phyloP scores from a whole-genome alignment of 805 yeast species.

The Saturnispora kantuleensis region DNA sequence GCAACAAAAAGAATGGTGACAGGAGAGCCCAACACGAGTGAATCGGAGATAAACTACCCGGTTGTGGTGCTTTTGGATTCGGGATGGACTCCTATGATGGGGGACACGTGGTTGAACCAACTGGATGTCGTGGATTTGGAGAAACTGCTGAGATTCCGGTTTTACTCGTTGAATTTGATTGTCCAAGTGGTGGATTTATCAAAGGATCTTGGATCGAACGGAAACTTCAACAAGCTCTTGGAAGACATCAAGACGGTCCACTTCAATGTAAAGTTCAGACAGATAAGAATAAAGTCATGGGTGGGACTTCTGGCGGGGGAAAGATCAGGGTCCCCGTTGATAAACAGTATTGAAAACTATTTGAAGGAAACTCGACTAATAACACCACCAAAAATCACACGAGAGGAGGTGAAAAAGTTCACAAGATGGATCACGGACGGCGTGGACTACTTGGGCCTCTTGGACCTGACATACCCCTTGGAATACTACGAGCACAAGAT shows the following conservation, averaged over 20 bases:
- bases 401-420: slow-evolving; percentile 8
- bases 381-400: not conserved
- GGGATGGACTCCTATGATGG: not conserved
- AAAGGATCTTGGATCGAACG: not conserved
- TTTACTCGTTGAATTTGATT: slow-evolving; percentile 21
- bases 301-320: slow-evolving; percentile 23
- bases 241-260: slow-evolving; percentile 7
- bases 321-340: slow-evolving; percentile 14
- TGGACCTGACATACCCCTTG: slow-evolving; percentile 18
- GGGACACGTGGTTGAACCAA: not conserved
- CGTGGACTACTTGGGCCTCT: slow-evolving; percentile 22
- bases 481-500: slow-evolving; percentile 26
- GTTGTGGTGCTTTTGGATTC: slow-evolving; percentile 3
- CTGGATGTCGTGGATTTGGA: slow-evolving; percentile 5
- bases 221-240: not conserved
- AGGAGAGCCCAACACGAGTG: not conserved
- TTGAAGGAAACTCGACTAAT: slow-evolving; percentile 4
- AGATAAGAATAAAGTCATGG: slow-evolving; percentile 33
- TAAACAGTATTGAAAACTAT: slow-evolving; percentile 30
- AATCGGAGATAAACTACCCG: slow-evolving; percentile 9
- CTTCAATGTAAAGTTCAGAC: slow-evolving; percentile 18
- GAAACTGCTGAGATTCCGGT: slow-evolving; percentile 18
- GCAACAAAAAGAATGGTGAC: not conserved
- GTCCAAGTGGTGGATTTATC: slow-evolving; percentile 11
- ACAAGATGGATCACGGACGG: slow-evolving; percentile 19